A percentile compares a stretch with the other conserved stretches of the same genome.
These are phyloP conservation scores for Naganishia vaughanmartiniae DNA, from an alignment of 768 basidiomycete genomes.

Conservation along the genomic window DNA sequence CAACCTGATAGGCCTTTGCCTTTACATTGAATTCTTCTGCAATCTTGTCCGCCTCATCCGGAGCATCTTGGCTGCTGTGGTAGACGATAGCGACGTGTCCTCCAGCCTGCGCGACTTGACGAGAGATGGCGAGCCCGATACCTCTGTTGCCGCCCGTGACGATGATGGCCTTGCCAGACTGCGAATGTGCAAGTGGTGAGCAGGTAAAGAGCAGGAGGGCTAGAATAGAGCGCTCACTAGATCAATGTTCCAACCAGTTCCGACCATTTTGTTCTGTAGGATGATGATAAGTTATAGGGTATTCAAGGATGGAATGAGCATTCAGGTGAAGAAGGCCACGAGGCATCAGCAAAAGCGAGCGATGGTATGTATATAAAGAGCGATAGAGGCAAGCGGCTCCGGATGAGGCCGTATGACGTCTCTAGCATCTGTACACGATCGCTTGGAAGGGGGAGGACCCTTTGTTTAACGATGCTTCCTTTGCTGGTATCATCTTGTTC, in stretches of 20 bases:
- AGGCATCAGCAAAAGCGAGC: neutral
- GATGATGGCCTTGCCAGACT: slow-evolving; percentile 29
- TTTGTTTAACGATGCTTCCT: no score
- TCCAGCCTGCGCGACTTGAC: slow-evolving; percentile 60
- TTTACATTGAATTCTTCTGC: slow-evolving; percentile 43
- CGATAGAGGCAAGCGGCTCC: no score
- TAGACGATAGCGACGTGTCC: slow-evolving; percentile 56
- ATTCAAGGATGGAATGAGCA: neutral
- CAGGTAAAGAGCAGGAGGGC: no score
- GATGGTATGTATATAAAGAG: neutral
- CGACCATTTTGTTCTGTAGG: slow-evolving; percentile 26
- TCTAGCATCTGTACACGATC: no score
- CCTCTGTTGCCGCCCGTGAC: slow-evolving; percentile 56
- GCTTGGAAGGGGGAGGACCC: no score
- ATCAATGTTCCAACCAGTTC: slow-evolving; percentile 31
- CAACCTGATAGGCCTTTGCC: slow-evolving; percentile 45
- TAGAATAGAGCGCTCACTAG: neutral
- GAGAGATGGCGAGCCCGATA: slow-evolving; percentile 61
- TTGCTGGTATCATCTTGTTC: no score
- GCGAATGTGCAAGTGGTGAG: no score
- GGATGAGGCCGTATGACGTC: no score
- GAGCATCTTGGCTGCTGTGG: slow-evolving; percentile 38
- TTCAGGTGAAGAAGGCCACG: neutral
- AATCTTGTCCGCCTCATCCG: slow-evolving; percentile 43
- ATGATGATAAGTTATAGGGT: neutral